These are phyloP conservation scores for Fusarium temperatum DNA, from an alignment of 2,329 filamentous ascomycete genomes.

Conservation along the genomic window DNA sequence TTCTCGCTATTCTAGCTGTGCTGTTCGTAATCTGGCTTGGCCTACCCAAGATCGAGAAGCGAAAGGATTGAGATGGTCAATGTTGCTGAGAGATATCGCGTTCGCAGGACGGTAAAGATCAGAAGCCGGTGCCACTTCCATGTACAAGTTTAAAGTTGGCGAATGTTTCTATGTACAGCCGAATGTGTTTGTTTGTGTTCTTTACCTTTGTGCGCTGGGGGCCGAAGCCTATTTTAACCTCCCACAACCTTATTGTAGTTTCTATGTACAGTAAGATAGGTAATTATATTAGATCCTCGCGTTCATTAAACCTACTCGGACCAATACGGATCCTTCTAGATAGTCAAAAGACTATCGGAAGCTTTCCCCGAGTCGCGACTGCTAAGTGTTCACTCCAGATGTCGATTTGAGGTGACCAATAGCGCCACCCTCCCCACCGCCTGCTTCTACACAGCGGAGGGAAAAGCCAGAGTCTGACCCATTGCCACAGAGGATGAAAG, in stretches of 20 bases:
- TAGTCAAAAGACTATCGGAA: neutral
- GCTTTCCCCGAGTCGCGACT: neutral
- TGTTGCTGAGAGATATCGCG: neutral
- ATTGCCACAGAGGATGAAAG: neutral
- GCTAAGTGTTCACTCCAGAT: neutral
- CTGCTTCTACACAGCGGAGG: neutral
- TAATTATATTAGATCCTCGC: too few species aligned
- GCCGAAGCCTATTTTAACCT: too few species aligned
- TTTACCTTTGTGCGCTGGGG: too few species aligned
- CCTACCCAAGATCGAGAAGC: conserved; percentile 54
- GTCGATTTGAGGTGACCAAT: neutral
- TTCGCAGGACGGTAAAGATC: neutral
- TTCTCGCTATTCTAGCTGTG: conserved; percentile 59
- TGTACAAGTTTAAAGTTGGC: too few species aligned
- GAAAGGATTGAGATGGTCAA: conserved; percentile 43
- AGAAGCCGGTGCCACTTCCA: neutral
- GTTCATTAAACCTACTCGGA: neutral
- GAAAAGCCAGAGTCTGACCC: neutral
- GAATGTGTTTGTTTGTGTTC: too few species aligned
- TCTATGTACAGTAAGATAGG: neutral
- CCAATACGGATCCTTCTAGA: too few species aligned
- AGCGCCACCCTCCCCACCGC: too few species aligned
- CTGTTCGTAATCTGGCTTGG: conserved; percentile 58
- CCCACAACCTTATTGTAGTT: neutral
- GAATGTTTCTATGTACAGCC: neutral